phyloP scores from a whole-genome alignment of 2,329 filamentous ascomycete species.

The Anisogramma anomala region DNA sequence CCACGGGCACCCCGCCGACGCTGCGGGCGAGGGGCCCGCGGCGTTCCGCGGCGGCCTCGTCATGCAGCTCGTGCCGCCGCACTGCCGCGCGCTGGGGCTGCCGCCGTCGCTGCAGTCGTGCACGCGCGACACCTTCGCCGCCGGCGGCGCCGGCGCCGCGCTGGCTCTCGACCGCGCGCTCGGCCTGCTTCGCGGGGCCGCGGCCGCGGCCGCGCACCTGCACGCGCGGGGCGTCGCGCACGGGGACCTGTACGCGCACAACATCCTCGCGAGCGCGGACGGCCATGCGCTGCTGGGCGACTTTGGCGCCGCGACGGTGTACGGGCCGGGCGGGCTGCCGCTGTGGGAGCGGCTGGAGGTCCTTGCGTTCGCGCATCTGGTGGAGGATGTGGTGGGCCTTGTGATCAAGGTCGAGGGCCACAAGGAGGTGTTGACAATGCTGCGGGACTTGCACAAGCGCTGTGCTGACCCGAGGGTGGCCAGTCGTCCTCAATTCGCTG shows the following conservation, averaged over 20 bases:
- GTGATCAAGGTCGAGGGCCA: constrained; percentile 14
- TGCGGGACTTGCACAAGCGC: constrained; percentile 20
- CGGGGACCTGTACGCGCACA: constrained; percentile 37
- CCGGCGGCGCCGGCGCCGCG: constrained; percentile 19
- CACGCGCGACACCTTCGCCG: constrained; percentile 32
- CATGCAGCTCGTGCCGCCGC: constrained; percentile 34
- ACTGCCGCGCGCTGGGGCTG: constrained; percentile 31
- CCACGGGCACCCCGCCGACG: constrained; percentile 27
- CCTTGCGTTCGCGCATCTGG: constrained; percentile 34
- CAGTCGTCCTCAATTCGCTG: constrained; percentile 24
- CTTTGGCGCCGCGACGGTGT: constrained; percentile 37
- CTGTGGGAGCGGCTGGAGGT: constrained; percentile 33
- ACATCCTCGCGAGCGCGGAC: constrained; percentile 31
- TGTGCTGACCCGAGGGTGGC: constrained; percentile 20
- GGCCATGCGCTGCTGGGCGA: constrained; percentile 35
- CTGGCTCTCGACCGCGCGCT: constrained; percentile 23
- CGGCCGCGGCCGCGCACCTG: constrained; percentile 31
- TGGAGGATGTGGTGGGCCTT: constrained; percentile 33
- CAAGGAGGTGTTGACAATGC: constrained; percentile 11
- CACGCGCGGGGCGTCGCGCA: constrained; percentile 33
- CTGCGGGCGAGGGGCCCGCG: no score
- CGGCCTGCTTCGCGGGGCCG: constrained; percentile 29
- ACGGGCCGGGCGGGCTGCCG: constrained; percentile 19
- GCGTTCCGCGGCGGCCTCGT: constrained; percentile 30
- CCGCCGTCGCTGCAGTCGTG: constrained; percentile 34